Evolutionary conservation across 164 flowering plant genomes (phyloP), one percentile per base, ranked within the genome.

Genomic region (Liriodendron chinense): DNA sequence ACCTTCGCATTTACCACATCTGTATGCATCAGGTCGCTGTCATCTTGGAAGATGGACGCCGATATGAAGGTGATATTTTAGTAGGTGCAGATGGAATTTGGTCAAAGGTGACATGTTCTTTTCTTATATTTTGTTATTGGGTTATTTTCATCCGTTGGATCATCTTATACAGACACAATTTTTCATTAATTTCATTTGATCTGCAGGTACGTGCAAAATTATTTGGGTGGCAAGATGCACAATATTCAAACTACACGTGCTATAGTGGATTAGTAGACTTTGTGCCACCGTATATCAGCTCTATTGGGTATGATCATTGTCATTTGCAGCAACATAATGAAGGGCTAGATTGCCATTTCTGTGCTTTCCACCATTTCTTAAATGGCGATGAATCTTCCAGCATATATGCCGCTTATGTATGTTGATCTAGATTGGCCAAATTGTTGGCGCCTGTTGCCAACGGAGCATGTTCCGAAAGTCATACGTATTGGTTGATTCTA

Each of bases 81-180:
- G 82, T 83, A 72, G 86, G 86, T 59, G 86, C 84, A 14, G 86
- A 81, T 81, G 86, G 86, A 69, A 79, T 83, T 47, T 77, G 84
- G 86, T 83, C 86, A 20, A 65, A 75, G 72, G 86, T 83, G 59
- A 61, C 56, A 2, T 23, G 7, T 23, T 18, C n/a, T 47, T 69
- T 70, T n/a, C 9, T 8, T 7, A 9, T 13, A 2, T 22, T 50
- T 22, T 3, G 43, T 34, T 34, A 34, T 34, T n/a, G 20, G 18
- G 18, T 34, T 34, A 34, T 34, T 34, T 34, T 34, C 43, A 50
- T 70, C 28, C 49, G 34, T 70, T 50, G 9, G 7, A 12, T 50
- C 7, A 70, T 13, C 14, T 28, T 14, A 5, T 12, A 26, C 10
- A 23, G 10, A n/a, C 28, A n/a, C 18, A 21, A 6, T 26, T 24